Evolutionary conservation across 768 basidiomycete genomes (phyloP).

Genomic region (Termitomyces sp.): DNA sequence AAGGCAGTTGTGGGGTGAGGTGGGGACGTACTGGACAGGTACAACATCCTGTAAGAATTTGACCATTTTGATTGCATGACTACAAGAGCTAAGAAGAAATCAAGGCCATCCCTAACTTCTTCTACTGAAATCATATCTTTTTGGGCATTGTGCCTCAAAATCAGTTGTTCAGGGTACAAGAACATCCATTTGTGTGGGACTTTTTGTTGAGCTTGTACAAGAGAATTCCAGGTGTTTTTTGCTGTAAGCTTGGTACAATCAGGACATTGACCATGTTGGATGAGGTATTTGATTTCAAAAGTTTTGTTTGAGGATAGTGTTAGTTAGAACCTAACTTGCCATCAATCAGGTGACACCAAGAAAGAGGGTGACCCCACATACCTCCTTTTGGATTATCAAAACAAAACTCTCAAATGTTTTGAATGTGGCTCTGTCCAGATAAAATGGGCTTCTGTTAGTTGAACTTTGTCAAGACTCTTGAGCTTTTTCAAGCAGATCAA

Average conservation of each 20-base stretch:
- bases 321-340: background rate
- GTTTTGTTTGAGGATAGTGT: no score
- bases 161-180: conserved; percentile 50
- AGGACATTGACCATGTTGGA: conserved; percentile 93
- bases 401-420: conserved; percentile 83
- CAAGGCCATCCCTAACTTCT: conserved; percentile 68
- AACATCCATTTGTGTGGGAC: conserved; percentile 98
- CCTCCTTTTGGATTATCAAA: conserved; percentile 28
- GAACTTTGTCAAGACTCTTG: no score
- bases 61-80: no score
- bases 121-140: conserved; percentile 93
- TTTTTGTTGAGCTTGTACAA: conserved; percentile 98
- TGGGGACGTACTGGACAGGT: no score
- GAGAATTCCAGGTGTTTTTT: conserved; percentile 91
- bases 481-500: conserved; percentile 59
- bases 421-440: conserved; percentile 56
- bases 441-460: no score
- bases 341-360: background rate
- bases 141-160: conserved; percentile 83
- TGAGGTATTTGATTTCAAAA: conserved; percentile 36
- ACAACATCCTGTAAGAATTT: no score
- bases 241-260: conserved; percentile 58
- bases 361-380: background rate
- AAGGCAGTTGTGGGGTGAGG: no score
- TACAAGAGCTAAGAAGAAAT: no score